phyloP scores from a whole-genome alignment of 2,329 filamentous ascomycete species.

The Beauveria sp. region DNA sequence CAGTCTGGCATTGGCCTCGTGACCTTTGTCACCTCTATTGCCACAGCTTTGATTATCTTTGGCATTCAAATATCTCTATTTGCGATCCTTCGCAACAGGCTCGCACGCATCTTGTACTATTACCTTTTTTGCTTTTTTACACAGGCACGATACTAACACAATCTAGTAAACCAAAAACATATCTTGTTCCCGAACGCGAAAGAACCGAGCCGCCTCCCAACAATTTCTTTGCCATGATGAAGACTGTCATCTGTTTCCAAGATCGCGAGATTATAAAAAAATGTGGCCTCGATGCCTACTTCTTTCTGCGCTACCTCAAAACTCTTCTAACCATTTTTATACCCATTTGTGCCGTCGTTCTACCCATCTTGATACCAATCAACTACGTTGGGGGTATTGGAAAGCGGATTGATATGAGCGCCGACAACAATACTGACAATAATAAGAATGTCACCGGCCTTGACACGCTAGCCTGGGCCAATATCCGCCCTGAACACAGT shows the following conservation, averaged over 20 bases:
- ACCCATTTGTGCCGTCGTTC: constrained; percentile 66
- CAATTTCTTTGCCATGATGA: constrained; percentile 42
- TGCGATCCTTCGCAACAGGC: constrained; percentile 65
- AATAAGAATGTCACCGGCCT: constrained; percentile 47
- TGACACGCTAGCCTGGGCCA: constrained; percentile 81
- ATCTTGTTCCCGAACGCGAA: constrained; percentile 77
- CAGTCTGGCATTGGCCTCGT: constrained; percentile 27
- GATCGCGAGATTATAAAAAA: constrained; percentile 85
- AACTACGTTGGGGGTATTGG: constrained; percentile 70
- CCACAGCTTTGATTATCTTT: constrained; percentile 55
- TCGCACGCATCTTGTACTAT: constrained; percentile 72
- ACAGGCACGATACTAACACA: constrained; percentile 14
- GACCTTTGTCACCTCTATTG: constrained; percentile 56
- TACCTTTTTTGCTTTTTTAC: background rate
- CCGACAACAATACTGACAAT: constrained; percentile 27
- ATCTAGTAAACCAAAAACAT: constrained; percentile 70
- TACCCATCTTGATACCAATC: constrained; percentile 80
- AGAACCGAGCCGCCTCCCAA: constrained; percentile 67
- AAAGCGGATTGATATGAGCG: constrained; percentile 36
- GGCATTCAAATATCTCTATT: constrained; percentile 62
- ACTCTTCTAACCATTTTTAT: constrained; percentile 83
- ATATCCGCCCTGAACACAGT: constrained; percentile 61
- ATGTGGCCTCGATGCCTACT: constrained; percentile 93
- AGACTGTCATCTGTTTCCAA: constrained; percentile 58
- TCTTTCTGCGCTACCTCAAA: constrained; percentile 82